Conservation (phyloP, 1,139 yeast genomes). For the Suhomyces maxii region DNA sequence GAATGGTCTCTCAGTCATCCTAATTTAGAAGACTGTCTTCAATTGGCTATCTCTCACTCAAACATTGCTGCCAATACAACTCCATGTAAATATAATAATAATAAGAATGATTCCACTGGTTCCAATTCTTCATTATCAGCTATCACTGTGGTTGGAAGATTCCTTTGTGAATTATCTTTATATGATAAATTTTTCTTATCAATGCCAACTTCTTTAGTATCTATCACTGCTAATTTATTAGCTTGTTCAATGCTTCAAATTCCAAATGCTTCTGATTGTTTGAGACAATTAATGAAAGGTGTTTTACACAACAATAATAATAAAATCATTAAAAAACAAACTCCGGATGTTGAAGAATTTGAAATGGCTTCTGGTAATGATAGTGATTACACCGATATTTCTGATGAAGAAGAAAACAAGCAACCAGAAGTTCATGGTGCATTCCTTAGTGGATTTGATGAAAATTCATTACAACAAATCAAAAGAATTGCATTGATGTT, state of each 20-base stretch:
- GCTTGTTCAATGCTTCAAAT: constrained; percentile 66
- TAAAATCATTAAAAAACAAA: constrained; percentile 7
- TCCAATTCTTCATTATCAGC: constrained; percentile 41
- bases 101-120: not conserved
- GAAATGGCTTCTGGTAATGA: constrained; percentile 12
- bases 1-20: constrained; percentile 79
- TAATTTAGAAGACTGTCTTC: constrained; percentile 60
- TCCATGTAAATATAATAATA: constrained; percentile 34
- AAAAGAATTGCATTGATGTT: constrained; percentile 49
- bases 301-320: constrained; percentile 2
- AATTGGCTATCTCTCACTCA: constrained; percentile 47
- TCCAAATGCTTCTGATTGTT: constrained; percentile 36
- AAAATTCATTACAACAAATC: constrained; percentile 39
- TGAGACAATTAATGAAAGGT: constrained; percentile 26
- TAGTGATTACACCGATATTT: constrained; percentile 16
- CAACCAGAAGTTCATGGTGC: constrained; percentile 49
- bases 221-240: constrained; percentile 67
- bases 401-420: constrained; percentile 33
- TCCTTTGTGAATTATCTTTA: constrained; percentile 73
- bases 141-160: constrained; percentile 58
- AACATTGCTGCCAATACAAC: constrained; percentile 23
- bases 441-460: constrained; percentile 53
- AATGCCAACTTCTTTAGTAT: constrained; percentile 61
- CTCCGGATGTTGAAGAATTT: constrained; percentile 10
- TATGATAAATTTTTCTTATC: constrained; percentile 69